Percentiles rank a stretch among this genome's conserved stretches.
These are phyloP conservation scores for Penicillium lividum DNA, from an alignment of 495 filamentous ascomycete genomes.

Conservation along the genomic window DNA sequence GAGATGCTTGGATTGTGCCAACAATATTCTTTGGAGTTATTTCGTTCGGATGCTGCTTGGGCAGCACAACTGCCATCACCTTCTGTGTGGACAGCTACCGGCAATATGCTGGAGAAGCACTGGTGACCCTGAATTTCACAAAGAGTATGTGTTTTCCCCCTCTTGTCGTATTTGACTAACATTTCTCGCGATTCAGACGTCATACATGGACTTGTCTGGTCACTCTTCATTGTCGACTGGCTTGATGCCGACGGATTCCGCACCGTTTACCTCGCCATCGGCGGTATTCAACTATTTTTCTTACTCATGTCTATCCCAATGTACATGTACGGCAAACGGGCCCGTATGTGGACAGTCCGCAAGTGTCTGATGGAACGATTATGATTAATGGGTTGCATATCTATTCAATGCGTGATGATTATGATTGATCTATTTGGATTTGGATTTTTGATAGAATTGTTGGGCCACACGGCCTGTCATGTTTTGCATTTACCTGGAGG, in stretches of 20 bases:
- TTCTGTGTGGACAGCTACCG: slow-evolving; percentile 93
- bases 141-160: slow-evolving; percentile 62
- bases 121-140: slow-evolving; percentile 92
- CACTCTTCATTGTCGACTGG: slow-evolving; percentile 88
- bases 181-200: slow-evolving; percentile 54
- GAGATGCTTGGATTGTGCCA: slow-evolving; percentile 86
- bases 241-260: slow-evolving; percentile 72
- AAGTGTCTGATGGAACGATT: slow-evolving; percentile 90
- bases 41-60: slow-evolving; percentile 90
- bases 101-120: slow-evolving; percentile 90
- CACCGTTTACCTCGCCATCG: slow-evolving; percentile 77
- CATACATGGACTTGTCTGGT: slow-evolving; percentile 87
- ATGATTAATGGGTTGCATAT: slow-evolving; percentile 33
- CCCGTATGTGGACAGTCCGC: slow-evolving; percentile 94
- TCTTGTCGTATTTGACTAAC: slow-evolving; percentile 6
- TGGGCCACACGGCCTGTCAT: background rate
- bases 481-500: background rate
- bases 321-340: slow-evolving; percentile 94
- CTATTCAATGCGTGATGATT: background rate
- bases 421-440: slow-evolving; percentile 1
- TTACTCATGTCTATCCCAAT: slow-evolving; percentile 81
- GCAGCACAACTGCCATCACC: slow-evolving; percentile 91
- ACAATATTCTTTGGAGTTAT: slow-evolving; percentile 91
- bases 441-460: background rate
- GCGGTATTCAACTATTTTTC: slow-evolving; percentile 80